Evolutionary conservation across 768 basidiomycete genomes (phyloP), one percentile per base, ranked within the genome.

Genomic region (Boletus tomentosulus): DNA sequence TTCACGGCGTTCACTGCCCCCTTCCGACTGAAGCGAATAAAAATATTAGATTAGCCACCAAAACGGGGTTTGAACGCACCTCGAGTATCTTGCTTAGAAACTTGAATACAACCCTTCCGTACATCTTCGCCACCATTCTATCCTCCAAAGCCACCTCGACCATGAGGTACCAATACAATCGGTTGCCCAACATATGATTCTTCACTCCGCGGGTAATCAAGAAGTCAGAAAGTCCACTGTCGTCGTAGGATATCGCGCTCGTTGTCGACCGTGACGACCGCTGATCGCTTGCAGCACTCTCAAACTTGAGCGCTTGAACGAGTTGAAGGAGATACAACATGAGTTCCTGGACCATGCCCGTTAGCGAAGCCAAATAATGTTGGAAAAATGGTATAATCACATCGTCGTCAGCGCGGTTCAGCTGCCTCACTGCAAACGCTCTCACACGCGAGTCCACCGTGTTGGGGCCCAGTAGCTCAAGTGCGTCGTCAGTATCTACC

Each of bases 271-370:
- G 78, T n/a, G 84, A 82, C 0, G 87, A 84, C 41, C 87, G 76
- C 61, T 88, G 89, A 52, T 89, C 89, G 45, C 78, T 87, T 1
- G 86, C 86, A 1, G 82, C 76, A 55, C 85, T 90, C 70, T 98
- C 97, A 57, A 99, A 99, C 66, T 96, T 97, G 60, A 99, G 85
- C 0, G 97, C 93, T 73, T 99, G 97, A 1, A 98, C 96, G 19
- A 99, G 83, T 72, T 99, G 97, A 2, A 99, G 75, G 1, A 99
- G 79, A 68, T 99, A 99, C 2, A 98, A 68, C 53, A 92, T 74
- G 7, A 99, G 79, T 62, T 99, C 96, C 96, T 98, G 67, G 4
- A 56, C 6, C 27, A 38, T 33, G 8, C 28, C 27, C 12, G 5
- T 55, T 16, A 58, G 51, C 4, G n/a, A 35, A 42, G 10, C 41